phyloP scores from a whole-genome alignment of 371 early-diverging fungal species.

The Smittium culicis region DNA sequence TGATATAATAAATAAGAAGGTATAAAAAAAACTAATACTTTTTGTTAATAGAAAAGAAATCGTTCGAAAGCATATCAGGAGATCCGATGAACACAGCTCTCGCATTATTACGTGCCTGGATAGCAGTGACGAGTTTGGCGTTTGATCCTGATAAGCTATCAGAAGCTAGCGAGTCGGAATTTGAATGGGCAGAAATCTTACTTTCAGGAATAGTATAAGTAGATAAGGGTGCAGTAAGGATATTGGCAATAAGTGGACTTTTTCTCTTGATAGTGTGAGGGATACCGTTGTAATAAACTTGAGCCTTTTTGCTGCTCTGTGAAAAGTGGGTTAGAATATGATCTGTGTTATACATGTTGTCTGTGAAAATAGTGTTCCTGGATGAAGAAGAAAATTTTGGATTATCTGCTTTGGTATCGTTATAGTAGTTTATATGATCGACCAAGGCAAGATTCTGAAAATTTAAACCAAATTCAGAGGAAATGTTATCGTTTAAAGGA shows the following conservation, averaged over 20 bases:
- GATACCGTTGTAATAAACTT: conserved; percentile 62
- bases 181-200: neutral
- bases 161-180: conserved; percentile 22
- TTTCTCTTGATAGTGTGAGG: conserved; percentile 42
- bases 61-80: conserved; percentile 52
- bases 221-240: conserved; percentile 47
- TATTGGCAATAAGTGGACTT: conserved; percentile 39
- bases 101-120: conserved; percentile 82
- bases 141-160: conserved; percentile 36
- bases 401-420: conserved; percentile 13
- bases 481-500: conserved; percentile 60
- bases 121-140: conserved; percentile 52
- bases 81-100: conserved; percentile 74
- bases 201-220: conserved; percentile 40
- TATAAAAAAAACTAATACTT: neutral
- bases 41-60: conserved; percentile 12
- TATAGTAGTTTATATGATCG: conserved; percentile 45
- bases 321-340: conserved; percentile 8
- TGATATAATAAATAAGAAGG: neutral
- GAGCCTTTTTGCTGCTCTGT: conserved; percentile 12
- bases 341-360: neutral
- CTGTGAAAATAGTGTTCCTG: conserved; percentile 1
- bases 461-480: conserved; percentile 71
- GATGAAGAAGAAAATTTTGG: neutral
- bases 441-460: conserved; percentile 54